These are phyloP conservation scores for Begonia masoniana DNA, from an alignment of 306 rosid genomes.

Conservation along the genomic window DNA sequence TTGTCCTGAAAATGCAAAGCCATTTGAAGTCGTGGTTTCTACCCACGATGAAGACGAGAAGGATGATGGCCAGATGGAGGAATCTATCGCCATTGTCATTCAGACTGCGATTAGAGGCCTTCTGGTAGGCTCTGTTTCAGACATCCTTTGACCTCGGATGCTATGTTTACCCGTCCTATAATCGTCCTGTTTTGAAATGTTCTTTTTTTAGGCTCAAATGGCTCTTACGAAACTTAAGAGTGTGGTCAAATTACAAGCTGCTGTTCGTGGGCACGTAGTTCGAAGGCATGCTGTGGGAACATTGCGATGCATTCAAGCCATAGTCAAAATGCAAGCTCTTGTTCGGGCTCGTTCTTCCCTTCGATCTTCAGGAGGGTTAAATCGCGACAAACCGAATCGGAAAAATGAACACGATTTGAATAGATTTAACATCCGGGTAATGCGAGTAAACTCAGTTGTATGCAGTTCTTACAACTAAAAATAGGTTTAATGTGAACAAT, in stretches of 20 bases:
- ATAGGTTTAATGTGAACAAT: too few species aligned
- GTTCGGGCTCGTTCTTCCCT: conserved; percentile 62
- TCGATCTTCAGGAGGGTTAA: conserved; percentile 12
- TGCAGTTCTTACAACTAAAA: too few species aligned
- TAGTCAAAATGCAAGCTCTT: conserved; percentile 73
- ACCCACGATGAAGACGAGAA: conserved; percentile 28
- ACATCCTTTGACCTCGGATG: conserved; percentile 8
- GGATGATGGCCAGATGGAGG: conserved; percentile 32
- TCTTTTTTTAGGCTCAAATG: conserved; percentile 42
- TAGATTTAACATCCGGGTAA: conserved; percentile 34
- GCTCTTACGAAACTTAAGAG: conserved; percentile 36
- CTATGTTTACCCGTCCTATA: conserved; percentile 3
- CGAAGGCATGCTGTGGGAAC: conserved; percentile 87
- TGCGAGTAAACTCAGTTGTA: conserved; percentile 7
- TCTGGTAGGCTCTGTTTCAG: conserved; percentile 40
- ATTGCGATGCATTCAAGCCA: conserved; percentile 79
- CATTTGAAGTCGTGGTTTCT: conserved; percentile 18
- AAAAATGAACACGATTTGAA: conserved; percentile 14
- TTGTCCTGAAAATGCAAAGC: conserved; percentile 23
- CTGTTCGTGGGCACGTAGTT: conserved; percentile 83
- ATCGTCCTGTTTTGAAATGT: conserved; percentile 3
- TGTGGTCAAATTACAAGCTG: conserved; percentile 85
- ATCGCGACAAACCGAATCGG: conserved; percentile 15
- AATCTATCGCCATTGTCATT: conserved; percentile 44
- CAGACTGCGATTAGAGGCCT: conserved; percentile 71